Percentiles rank a stretch among this genome's conserved stretches.
phyloP scores from a whole-genome alignment of 352 stramenopile genomes.

The Thalassiosira exigua region DNA sequence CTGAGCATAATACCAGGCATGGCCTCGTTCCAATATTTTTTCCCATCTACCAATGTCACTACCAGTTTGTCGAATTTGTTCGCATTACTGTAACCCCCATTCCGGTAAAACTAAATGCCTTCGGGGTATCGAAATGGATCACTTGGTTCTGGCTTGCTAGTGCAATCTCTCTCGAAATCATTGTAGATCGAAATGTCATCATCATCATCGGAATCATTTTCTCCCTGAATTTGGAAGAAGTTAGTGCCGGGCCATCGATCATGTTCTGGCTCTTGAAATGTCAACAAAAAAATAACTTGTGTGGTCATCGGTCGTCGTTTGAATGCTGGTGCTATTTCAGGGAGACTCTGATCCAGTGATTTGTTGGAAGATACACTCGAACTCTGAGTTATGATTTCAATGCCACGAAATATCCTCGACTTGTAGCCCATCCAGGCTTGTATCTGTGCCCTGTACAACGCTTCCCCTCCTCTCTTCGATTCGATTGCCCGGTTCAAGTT shows the following conservation, averaged over 20 bases:
- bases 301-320: not conserved
- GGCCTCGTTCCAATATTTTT: not conserved
- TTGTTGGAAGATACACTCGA: not conserved
- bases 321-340: not conserved
- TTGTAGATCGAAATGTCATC: not conserved
- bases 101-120: not conserved
- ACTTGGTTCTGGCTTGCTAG: not conserved
- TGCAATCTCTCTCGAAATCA: not conserved
- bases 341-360: not conserved
- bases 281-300: not conserved
- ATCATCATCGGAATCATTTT: not conserved
- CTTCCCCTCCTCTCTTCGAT: not conserved
- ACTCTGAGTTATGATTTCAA: not conserved
- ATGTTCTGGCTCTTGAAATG: not conserved
- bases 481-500: not conserved
- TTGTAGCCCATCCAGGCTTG: not conserved
- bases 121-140: conserved; percentile 1
- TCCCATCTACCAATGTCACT: not conserved
- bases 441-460: not conserved
- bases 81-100: not conserved
- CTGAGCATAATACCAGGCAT: not conserved
- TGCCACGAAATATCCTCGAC: not conserved
- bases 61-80: not conserved
- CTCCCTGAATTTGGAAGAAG: too few relatives aligned
- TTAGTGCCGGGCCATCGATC: not conserved